Base-by-base conservation (phyloP, 1,284 basidiomycete species). In the Leccinum insolens region DNA sequence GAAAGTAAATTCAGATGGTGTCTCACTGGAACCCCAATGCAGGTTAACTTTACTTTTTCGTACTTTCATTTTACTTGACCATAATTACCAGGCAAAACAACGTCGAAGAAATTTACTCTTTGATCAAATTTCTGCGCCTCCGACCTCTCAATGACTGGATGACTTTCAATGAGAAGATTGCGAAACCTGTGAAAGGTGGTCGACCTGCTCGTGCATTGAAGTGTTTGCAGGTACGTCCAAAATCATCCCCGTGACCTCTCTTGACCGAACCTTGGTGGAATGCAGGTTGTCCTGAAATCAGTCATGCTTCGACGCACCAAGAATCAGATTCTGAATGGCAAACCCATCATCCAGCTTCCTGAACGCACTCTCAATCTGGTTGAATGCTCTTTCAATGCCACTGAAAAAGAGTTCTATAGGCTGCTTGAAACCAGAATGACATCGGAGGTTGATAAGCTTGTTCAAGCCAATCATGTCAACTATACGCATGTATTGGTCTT, bases 261-360 rank as follows among this genome's bases (percentile, higher is more conserved):
- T 46, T 67, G 8, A 57, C 22, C 4, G 15, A 57, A 39, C 14
- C 8, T 11, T 4, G 4, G 8, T 57, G 25, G 4, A 12, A 3
- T 11, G 17, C 58, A 94, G 87, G 88, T 94, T 55, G 89, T 99
- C 3, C 82, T 99, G 6, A 90, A 92, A 72, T 87, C 92, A 3
- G 85, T 97, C 73, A 98, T 99, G 95, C 87, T 99, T 20, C 87
- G 97, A 7, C 89, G 97, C 2, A 92, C 88, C 4, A 99, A 99
- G 80, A 89, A 91, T 55, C 90, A 95, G 52, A 81, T 84, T 1
- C 79, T 95, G 69, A 94, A 97, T 72, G 97, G 97, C 15, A 93
- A 95, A 72, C 88, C 89, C 0, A 84, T 99, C n/a, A 84, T 99
- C 57, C 86, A 91, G 39, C 86, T 99, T 1, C 98, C 97, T 0